Percentiles rank a stretch among this genome's conserved stretches.
phyloP scores from a whole-genome alignment of 495 filamentous ascomycete genomes.

The Podospora appendiculata region DNA sequence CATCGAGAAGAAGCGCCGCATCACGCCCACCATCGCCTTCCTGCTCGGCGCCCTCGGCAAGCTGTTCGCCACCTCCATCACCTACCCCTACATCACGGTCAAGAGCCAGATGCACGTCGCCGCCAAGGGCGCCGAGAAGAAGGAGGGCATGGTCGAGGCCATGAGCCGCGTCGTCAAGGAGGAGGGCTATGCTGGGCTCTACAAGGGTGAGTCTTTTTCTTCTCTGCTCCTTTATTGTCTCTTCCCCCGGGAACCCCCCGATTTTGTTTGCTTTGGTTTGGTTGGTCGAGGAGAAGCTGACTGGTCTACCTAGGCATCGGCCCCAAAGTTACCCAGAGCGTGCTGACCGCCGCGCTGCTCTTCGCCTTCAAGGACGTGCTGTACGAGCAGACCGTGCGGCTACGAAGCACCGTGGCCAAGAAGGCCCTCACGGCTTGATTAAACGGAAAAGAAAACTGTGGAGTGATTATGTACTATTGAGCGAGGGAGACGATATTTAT shows the following conservation, averaged over 20 bases:
- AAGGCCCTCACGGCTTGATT: conserved; percentile 28
- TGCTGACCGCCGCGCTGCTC: conserved; percentile 90
- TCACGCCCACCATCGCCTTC: conserved; percentile 83
- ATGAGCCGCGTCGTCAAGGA: conserved; percentile 73
- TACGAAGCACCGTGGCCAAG: conserved; percentile 33
- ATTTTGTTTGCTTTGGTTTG: neutral
- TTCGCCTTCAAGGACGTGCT: conserved; percentile 95
- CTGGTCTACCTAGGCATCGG: conserved; percentile 57
- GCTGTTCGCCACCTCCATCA: conserved; percentile 84
- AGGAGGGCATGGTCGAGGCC: conserved; percentile 63
- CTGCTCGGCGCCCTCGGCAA: conserved; percentile 90
- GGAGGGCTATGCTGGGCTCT: conserved; percentile 83
- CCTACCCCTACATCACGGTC: conserved; percentile 97
- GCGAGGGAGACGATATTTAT: too few species aligned
- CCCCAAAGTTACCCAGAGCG: conserved; percentile 92
- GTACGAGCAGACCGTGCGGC: conserved; percentile 45
- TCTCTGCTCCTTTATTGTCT: neutral
- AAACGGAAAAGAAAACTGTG: too few species aligned
- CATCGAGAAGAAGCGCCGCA: conserved; percentile 40
- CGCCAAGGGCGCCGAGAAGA: conserved; percentile 40
- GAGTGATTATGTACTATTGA: too few species aligned
- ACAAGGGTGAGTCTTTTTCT: conserved; percentile 61
- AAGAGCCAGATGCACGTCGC: conserved; percentile 97
- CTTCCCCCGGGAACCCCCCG: too few species aligned
- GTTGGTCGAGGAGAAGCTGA: conserved; percentile 7